Evolutionary conservation across 768 basidiomycete species (phyloP), one percentile per base, ranked within the genome.

Genomic region (Filobasidium wieringae): DNA sequence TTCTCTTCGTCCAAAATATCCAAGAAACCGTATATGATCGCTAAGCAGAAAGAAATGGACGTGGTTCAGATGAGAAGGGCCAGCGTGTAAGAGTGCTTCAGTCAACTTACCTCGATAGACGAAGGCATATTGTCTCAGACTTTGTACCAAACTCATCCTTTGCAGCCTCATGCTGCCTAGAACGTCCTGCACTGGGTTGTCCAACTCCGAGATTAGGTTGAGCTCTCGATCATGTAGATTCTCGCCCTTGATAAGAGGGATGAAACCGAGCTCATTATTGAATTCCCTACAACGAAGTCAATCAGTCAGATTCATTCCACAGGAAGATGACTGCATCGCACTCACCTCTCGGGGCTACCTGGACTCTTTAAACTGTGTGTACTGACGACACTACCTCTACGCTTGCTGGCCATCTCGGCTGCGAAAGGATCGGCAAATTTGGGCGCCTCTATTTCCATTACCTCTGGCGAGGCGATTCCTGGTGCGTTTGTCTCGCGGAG

Each of bases 121-220:
- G 73, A 92, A 96, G 19, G 92, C 85, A 68, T 92, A 97, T 75
- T 97, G 93, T 58, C 91, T 78, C 68, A 92, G 75, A 72, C 87
- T 93, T 77, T 93, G 92, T 69, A 92, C 93, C 61, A 95, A 75
- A 67, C 88, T 90, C 93, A 97, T 97, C 54, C 93, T 79, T 75
- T 96, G 92, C 72, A 92, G 84, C 43, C 93, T 80, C 84, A 97
- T 89, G 69, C 91, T 88, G 74, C 92, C 88, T 51, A 96, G 78
- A 0, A 95, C 80, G 55, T 82, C 80, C 70, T 80, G 82, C 37
- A 95, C 80, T 2, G 93, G 93, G 47, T 88, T 85, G 33, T 54
- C 78, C 61, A 84, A 82, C 33, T 78, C 77, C 41, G 81, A 82
- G 59, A 88, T 73, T 43, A 78, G 75, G 17, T 79, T 78, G 3